These are phyloP conservation scores for Talaromyces sp. DNA, from an alignment of 2,329 filamentous ascomycete genomes.

Conservation along the genomic window DNA sequence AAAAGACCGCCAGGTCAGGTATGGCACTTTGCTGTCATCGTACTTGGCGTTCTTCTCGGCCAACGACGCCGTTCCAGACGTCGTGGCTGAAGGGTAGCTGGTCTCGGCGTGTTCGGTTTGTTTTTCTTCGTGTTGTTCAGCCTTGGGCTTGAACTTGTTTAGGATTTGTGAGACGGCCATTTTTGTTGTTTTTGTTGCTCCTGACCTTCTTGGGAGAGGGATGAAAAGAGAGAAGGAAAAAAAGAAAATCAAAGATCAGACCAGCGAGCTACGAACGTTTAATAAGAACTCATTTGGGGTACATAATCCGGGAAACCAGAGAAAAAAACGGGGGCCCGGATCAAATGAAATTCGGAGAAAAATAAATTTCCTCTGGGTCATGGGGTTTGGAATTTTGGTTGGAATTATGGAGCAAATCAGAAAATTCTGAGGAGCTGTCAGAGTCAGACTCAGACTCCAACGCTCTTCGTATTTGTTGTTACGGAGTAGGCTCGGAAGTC, in stretches of 20 bases:
- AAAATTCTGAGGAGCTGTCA: neutral
- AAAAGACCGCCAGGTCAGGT: slow-evolving; percentile 39
- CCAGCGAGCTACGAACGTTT: neutral
- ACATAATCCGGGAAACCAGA: neutral
- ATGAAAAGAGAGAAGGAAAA: neutral
- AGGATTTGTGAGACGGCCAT: slow-evolving; percentile 11
- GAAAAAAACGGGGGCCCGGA: neutral
- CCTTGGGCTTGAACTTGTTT: slow-evolving; percentile 21
- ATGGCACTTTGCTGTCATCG: slow-evolving; percentile 39
- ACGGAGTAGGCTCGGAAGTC: neutral
- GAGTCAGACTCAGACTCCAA: no score
- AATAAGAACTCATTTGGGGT: neutral
- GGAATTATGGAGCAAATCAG: neutral
- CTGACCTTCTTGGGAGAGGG: neutral
- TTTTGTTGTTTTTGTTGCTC: neutral
- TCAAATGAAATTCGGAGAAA: neutral
- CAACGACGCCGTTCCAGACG: slow-evolving; percentile 25
- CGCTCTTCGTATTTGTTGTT: neutral
- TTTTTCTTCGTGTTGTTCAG: slow-evolving; percentile 17
- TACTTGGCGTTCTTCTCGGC: slow-evolving; percentile 29
- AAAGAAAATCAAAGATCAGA: neutral
- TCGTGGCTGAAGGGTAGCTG: slow-evolving; percentile 21
- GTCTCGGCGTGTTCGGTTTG: slow-evolving; percentile 28
- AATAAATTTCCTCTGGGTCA: neutral
- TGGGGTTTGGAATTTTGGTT: neutral